A percentile compares a stretch with the other conserved stretches of the same genome.
These are phyloP conservation scores for Fonsecaea nubica DNA, from an alignment of 2,329 filamentous ascomycete genomes.

Conservation along the genomic window DNA sequence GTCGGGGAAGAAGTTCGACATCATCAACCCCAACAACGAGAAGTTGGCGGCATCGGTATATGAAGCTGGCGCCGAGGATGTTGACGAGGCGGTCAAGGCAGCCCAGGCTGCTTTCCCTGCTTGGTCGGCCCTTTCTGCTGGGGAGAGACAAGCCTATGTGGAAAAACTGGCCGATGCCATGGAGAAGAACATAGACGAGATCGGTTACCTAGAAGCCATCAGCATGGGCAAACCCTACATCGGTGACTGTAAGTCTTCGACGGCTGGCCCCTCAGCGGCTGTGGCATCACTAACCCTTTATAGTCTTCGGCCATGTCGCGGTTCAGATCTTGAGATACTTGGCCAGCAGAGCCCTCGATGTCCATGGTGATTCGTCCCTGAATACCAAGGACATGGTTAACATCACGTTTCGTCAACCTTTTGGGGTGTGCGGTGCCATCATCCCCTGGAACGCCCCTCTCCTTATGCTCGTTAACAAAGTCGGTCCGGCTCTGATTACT, in stretches of 20 bases:
- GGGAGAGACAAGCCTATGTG: conserved; percentile 53
- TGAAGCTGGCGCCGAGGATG: conserved; percentile 44
- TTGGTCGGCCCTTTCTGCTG: conserved; percentile 55
- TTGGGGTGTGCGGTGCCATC: conserved; percentile 55
- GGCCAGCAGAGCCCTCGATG: conserved; percentile 43
- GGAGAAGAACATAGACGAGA: conserved; percentile 50
- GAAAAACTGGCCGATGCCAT: conserved; percentile 52
- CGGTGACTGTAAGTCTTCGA: conserved; percentile 48
- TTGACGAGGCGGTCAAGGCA: conserved; percentile 44
- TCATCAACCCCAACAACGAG: conserved; percentile 45
- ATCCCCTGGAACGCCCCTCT: conserved; percentile 62
- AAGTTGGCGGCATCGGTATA: conserved; percentile 43
- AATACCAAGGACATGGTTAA: conserved; percentile 51
- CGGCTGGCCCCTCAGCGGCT: background rate
- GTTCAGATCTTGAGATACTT: conserved; percentile 81
- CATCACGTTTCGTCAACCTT: conserved; percentile 67
- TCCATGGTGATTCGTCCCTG: conserved; percentile 53
- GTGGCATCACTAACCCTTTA: conserved; percentile 40
- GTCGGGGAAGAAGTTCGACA: conserved; percentile 45
- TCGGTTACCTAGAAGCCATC: conserved; percentile 54
- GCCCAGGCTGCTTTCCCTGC: conserved; percentile 45
- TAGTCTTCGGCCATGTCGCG: conserved; percentile 72
- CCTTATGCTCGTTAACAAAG: conserved; percentile 52
- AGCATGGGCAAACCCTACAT: conserved; percentile 62
- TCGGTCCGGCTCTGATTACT: conserved; percentile 64